phyloP scores from a whole-genome alignment of 768 basidiomycete genomes.

The Boletus coccyginus region DNA sequence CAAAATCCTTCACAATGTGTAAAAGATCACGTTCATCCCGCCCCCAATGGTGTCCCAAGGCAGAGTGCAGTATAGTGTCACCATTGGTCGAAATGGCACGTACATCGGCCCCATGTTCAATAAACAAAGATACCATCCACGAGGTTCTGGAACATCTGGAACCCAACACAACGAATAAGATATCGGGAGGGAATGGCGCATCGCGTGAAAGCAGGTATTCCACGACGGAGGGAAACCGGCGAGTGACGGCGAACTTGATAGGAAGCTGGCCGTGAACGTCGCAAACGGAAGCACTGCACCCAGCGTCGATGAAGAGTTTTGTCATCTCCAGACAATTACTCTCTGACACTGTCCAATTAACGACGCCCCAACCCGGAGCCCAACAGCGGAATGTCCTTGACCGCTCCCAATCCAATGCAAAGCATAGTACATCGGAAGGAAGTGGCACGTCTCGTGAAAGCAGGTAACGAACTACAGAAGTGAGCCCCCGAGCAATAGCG shows the following conservation, averaged over 20 bases:
- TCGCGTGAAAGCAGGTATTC: not conserved
- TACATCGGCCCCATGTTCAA: not conserved
- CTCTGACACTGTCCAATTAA: not conserved
- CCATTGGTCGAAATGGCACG: too few species aligned
- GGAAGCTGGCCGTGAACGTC: not conserved
- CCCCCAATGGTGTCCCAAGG: too few species aligned
- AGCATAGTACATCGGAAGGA: not conserved
- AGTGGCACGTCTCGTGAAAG: not conserved
- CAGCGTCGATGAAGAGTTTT: not conserved
- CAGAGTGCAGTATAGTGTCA: too few species aligned
- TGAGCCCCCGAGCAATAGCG: not conserved
- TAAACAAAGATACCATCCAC: not conserved
- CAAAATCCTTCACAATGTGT: not conserved
- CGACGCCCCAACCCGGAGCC: too few species aligned
- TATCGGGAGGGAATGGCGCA: not conserved
- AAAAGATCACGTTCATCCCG: not conserved
- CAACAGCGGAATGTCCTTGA: not conserved
- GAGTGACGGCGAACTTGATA: not conserved
- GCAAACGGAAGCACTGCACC: not conserved
- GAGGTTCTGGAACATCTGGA: rapidly evolving
- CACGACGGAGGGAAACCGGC: not conserved
- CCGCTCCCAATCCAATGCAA: too few species aligned
- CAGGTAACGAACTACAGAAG: not conserved
- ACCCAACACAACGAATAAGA: not conserved
- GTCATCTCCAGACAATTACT: not conserved